Base-by-base conservation (phyloP, 495 filamentous ascomycete species). In the Annulohypoxylon moriforme region DNA sequence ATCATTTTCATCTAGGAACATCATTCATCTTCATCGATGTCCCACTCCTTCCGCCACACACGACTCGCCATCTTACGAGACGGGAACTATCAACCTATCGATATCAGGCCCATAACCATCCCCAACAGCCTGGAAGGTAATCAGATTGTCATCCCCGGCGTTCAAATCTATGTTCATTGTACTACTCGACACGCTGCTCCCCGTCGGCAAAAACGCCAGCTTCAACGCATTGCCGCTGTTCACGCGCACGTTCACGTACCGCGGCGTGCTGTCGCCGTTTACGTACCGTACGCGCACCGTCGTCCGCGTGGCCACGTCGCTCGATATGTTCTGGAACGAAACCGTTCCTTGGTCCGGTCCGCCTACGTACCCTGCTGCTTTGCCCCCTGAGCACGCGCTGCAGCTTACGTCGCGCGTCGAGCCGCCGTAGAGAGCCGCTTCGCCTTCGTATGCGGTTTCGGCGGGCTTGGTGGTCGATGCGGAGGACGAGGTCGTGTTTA, bases 61-160 rank as follows among this genome's bases (percentile, higher is more conserved):
- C n/a, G 4, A 56, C 1, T 4, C 36, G n/a, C 3, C 20, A n/a
- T 5, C 40, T 69, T 13, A 75, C 40, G 68, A 55, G 57, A 79
- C 73, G 10, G 88, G 87, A 3, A 89, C 87, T 74, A 88, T 80
- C 62, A 89, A 72, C 9, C 84, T 76, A 74, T 89, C 86, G 14
- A 89, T 69, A 81, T 89, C 85, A n/a, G 87, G 85, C 0, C 83
- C 84, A 81, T 81, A 89, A 0, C 77, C 84, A 9, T 73, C 79
- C 56, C 77, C 79, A 38, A 82, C 72, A 9, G 83, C 85, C 63
- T 81, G 78, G 60, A 89, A 78, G n/a, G 77, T 79, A 40, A 90
- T 71, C 3, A 79, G 81, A 63, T 88, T 88, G 0, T 65, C 52
- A 7, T 67, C 57, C 47, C 86, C 76, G 25, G 72, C 73, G 76